Percentiles rank a stretch among this genome's conserved stretches.
These are phyloP conservation scores for Pythium aquatile DNA, from an alignment of 352 stramenopile genomes.

Conservation along the genomic window DNA sequence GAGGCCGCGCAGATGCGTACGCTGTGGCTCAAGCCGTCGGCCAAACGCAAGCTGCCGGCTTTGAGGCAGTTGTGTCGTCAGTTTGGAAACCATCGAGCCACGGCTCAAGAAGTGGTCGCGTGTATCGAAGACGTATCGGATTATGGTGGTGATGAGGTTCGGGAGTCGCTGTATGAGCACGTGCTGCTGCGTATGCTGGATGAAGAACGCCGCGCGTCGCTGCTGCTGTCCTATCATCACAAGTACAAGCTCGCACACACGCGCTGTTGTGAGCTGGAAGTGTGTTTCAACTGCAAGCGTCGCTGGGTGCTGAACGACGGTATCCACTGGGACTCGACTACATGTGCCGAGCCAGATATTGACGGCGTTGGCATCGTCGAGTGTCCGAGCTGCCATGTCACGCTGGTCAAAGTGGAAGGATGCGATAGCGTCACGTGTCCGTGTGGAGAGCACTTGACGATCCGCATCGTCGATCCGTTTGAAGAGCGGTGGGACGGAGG, in stretches of 20 bases:
- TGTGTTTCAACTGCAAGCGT: slow-evolving; percentile 61
- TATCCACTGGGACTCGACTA: slow-evolving; percentile 22
- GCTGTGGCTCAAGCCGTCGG: slow-evolving; percentile 16
- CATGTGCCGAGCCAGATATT: slow-evolving; percentile 24
- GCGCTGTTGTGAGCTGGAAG: slow-evolving; percentile 29
- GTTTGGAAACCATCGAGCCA: slow-evolving; percentile 21
- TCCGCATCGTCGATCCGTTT: slow-evolving; percentile 14
- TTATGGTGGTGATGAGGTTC: slow-evolving; percentile 21
- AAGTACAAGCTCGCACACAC: slow-evolving; percentile 29
- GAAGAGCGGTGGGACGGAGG: slow-evolving; percentile 17
- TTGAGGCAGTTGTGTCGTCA: slow-evolving; percentile 17
- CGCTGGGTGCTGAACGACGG: slow-evolving; percentile 16
- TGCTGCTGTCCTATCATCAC: slow-evolving; percentile 37
- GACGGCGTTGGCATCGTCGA: slow-evolving; percentile 33
- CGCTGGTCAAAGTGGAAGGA: slow-evolving; percentile 49
- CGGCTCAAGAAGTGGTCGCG: slow-evolving; percentile 13
- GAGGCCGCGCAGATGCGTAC: slow-evolving; percentile 19
- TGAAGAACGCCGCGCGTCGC: slow-evolving; percentile 40
- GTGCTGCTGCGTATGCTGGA: slow-evolving; percentile 32
- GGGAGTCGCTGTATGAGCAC: slow-evolving; percentile 25
- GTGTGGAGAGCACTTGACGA: slow-evolving; percentile 31
- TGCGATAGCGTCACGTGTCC: slow-evolving; percentile 39
- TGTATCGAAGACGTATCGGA: slow-evolving; percentile 12
- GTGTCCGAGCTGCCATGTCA: slow-evolving; percentile 42
- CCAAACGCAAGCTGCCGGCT: slow-evolving; percentile 17